A percentile compares a stretch with the other conserved stretches of the same genome.
Evolutionary conservation across 441 rosid species (phyloP).

Genomic region (Syzygium syzygioides): DNA sequence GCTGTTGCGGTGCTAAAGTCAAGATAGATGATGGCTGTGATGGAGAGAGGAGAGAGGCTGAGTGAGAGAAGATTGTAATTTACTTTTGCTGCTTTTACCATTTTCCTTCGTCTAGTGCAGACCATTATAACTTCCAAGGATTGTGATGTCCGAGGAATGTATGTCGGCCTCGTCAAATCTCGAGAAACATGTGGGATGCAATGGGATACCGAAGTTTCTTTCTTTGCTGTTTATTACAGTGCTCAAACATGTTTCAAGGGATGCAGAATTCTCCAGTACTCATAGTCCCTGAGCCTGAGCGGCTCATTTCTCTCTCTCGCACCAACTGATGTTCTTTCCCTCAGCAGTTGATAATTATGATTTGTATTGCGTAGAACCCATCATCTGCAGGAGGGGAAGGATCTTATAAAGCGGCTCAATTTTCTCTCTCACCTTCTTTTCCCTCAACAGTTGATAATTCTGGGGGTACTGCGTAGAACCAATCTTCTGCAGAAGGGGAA

Average conservation of each 20-base stretch:
- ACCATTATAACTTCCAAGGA: neutral
- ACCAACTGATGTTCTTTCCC: neutral
- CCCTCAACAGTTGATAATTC: neutral
- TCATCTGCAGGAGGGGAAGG: neutral
- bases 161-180: neutral
- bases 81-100: neutral
- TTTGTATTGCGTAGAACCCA: neutral
- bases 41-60: neutral
- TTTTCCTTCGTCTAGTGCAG: neutral
- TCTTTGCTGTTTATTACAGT: neutral
- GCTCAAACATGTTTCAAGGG: no score
- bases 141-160: neutral
- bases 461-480: neutral
- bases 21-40: constrained; percentile 27
- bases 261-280: no score
- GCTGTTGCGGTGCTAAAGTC: constrained; percentile 54
- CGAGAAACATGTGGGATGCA: neutral
- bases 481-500: neutral
- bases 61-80: neutral
- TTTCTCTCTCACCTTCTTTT: neutral
- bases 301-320: neutral
- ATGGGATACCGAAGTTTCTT: neutral
- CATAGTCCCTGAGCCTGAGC: no score
- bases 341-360: neutral
- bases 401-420: no score